Evolutionary conservation across 2,329 filamentous ascomycete species (phyloP), one percentile per base, ranked within the genome.

Genomic region (Microcyclosporella mali): DNA sequence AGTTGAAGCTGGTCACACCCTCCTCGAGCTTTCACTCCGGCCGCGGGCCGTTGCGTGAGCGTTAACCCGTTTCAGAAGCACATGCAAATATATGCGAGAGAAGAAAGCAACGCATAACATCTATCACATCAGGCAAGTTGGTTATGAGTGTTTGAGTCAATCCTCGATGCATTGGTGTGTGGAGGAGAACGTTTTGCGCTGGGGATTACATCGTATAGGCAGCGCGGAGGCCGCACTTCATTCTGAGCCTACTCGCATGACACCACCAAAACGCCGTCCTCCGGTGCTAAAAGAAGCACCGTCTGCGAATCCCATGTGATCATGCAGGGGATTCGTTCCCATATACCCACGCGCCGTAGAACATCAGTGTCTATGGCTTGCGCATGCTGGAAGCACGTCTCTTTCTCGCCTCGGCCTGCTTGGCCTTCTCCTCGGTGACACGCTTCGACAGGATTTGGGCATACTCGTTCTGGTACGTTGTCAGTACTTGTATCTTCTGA

Each of bases 381-480:
- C 78, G 82, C 84, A 94, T 88, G 66, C 90, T 95, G 71, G 86
- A 94, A 64, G 90, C 90, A 70, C 92, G 82, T 71, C 92, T 84
- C 88, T 97, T 97, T 78, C 88, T 87, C 71, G 84, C 77, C 76
- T 97, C 90, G 63, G 82, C 83, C 79, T 92, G 90, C 74, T 84
- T 83, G 69, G 85, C 78, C 82, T 95, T 95, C 78, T 88, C 85
- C 79, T 98, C 92, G 68, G 82, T 78, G 66, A 97, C 87, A 77
- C 92, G 92, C 85, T 92, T 94, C 77, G 92, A 88, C 55, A 98
- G 81, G 71, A 97, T 74, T 74, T 90, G 82, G 63, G 89, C 84
- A 74, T 98, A 98, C 77, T 98, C 92, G 77, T 87, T 89, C 90
- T 97, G 62, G 40, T 30, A 39, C 3, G 17, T 44, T 50, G 61